Evolutionary conservation across 73 alveolate species (phyloP), one percentile per base, ranked within the genome.

Genomic region (Chromera velia): DNA sequence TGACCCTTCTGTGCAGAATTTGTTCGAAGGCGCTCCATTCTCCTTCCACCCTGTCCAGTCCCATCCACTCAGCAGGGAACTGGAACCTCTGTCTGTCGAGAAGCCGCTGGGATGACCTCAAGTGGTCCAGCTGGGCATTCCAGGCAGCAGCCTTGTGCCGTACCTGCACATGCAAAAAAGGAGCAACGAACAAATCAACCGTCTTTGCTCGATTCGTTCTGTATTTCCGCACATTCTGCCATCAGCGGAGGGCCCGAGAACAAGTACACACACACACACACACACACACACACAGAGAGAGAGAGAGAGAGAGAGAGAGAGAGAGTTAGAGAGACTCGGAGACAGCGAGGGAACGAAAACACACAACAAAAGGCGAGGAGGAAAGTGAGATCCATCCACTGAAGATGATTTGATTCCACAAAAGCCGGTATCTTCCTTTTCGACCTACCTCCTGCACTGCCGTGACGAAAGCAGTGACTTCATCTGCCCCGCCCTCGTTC

Each of bases 401-500:
- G 22, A 0, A 28, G 0, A 69, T 70, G 33, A 70, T 65, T 70
- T 70, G 46, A 74, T 34, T 74, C 89, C 65, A 67, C 73, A 48
- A 88, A 72, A 32, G 82, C 84, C 29, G 87, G 74, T 40, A 87
- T 88, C 80, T 89, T 87, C 88, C 89, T n/a, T n/a, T n/a, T n/a
- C n/a, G n/a, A n/a, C n/a, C n/a, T n/a, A 13, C 81, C 55, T 95
- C 98, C 84, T 96, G 90, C 28, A 96, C 91, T 65, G 93, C 98
- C 18, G 99, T 96, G n/a, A 96, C 94, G 72, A 93, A 94, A 32
- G 90, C 81, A 17, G 96, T 94, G 26, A 95, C 96, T 83, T 96
- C 99, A 30, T 81, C 88, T 69, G 87, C 33, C 62, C 95, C 84
- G 86, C 84, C 80, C 82, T 93, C 96, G n/a, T 94, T 82, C 67